A percentile compares a stretch with the other conserved stretches of the same genome.
These are phyloP conservation scores for Musa schizocarpa DNA, from an alignment of 176 grass and related monocot genomes.

Conservation along the genomic window DNA sequence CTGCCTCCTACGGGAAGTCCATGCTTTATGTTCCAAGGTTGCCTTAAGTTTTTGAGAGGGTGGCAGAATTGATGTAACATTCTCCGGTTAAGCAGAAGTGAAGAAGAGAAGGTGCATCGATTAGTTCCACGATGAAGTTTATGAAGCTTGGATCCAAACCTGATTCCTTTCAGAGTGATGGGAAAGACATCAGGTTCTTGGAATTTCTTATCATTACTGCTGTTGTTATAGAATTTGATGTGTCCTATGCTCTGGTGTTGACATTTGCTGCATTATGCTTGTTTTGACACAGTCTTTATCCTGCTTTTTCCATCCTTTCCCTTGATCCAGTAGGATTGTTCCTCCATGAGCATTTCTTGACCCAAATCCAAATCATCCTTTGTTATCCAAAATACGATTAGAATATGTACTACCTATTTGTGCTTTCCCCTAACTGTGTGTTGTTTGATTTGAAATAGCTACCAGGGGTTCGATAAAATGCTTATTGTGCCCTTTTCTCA, in stretches of 20 bases:
- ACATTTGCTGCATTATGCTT: background rate
- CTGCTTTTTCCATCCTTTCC: background rate
- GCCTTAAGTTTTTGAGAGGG: slow-evolving; percentile 22
- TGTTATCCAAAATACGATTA: background rate
- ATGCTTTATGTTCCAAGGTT: slow-evolving; percentile 2
- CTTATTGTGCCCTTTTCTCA: background rate
- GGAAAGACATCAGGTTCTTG: slow-evolving; percentile 54
- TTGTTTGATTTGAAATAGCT: too few relatives aligned
- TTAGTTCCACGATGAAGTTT: slow-evolving; percentile 74
- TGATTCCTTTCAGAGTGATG: slow-evolving; percentile 82
- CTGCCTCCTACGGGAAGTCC: background rate
- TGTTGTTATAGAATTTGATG: background rate
- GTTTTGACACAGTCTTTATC: too few relatives aligned
- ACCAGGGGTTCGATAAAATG: background rate
- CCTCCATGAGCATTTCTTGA: background rate
- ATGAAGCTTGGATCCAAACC: slow-evolving; percentile 98
- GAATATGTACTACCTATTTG: background rate
- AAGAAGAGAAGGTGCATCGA: slow-evolving; percentile 4
- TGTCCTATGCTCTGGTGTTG: background rate
- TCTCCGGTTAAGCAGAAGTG: slow-evolving; percentile 1
- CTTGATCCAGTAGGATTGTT: background rate
- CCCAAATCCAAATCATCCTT: background rate
- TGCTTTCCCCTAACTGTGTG: background rate
- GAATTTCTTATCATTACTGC: slow-evolving; percentile 17
- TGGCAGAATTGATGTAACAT: slow-evolving; percentile 11